A percentile compares a stretch with the other conserved stretches of the same genome.
These are phyloP conservation scores for Nakazawaea pomicola DNA, from an alignment of 805 yeast species.

Conservation along the genomic window DNA sequence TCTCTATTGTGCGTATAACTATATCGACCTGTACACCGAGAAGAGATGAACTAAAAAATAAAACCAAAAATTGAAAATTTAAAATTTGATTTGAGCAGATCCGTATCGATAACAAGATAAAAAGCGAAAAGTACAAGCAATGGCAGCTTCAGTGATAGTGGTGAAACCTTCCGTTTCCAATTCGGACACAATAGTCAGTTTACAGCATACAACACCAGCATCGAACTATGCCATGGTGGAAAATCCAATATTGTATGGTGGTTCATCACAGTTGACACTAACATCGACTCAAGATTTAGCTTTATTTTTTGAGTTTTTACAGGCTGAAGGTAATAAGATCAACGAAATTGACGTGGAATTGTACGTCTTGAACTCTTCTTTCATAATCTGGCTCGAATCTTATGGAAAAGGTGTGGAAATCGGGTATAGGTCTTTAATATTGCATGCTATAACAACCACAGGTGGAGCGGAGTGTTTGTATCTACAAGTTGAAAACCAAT, in stretches of 20 bases:
- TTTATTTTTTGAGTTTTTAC: neutral
- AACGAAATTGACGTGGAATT: slow-evolving; percentile 4
- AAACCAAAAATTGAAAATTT: too few species aligned
- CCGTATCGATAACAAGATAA: neutral
- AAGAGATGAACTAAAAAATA: too few species aligned
- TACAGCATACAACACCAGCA: slow-evolving; percentile 3
- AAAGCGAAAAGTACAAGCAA: too few species aligned
- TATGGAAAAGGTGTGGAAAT: slow-evolving; percentile 13
- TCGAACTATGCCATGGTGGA: slow-evolving; percentile 12
- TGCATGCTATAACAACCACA: slow-evolving; percentile 13
- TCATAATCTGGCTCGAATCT: slow-evolving; percentile 14
- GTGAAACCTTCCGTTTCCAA: slow-evolving; percentile 13
- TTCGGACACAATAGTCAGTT: slow-evolving; percentile 8
- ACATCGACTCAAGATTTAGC: neutral
- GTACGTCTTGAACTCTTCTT: slow-evolving; percentile 13
- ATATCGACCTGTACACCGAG: too few species aligned
- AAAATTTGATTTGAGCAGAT: too few species aligned
- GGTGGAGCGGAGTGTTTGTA: slow-evolving; percentile 10
- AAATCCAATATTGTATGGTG: slow-evolving; percentile 12
- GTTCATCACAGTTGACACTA: neutral
- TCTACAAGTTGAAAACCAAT: slow-evolving; percentile 14
- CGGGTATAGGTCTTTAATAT: slow-evolving; percentile 14
- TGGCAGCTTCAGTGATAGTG: slow-evolving; percentile 3
- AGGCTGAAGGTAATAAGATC: neutral
- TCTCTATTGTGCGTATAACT: too few species aligned